Evolutionary conservation across 129 eudicot genomes (phyloP), one percentile per base, ranked within the genome.

Genomic region (Oenanthe sinensis): DNA sequence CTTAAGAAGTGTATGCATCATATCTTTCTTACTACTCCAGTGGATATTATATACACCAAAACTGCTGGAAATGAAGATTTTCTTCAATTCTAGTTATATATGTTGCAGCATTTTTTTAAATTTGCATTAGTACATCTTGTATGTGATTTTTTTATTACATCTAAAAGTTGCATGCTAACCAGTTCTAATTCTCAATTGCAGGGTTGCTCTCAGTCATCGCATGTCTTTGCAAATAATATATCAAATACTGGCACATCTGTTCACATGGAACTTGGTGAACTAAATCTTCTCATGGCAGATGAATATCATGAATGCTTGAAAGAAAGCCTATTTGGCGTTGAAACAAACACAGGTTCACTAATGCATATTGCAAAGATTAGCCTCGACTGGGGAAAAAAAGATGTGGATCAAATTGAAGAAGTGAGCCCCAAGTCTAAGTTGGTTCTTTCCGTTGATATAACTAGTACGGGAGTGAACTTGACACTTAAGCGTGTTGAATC

Each of bases 151-250:
- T 24, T 60, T 60, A 4, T 28, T n/a, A 58, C 14, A 58, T 58
- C n/a, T 55, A 8, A 55, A 55, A 55, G 28, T 22, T 55, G 14
- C n/a, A 58, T 72, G 11, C 17, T 74, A 15, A 7, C 77, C 79
- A 40, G 44, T 71, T 37, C 11, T 71, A 19, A 20, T 72, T 68
- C 67, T 74, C 36, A 78, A 79, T 77, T 79, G 80, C 97, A 95
- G 99, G 93, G 92, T 75, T 95, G 99, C 88, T 95, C 97, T 43
- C 97, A 95, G 79, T 95, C 97, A 50, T 92, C 97, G n/a, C 99
- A 95, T 63, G 85, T 95, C 77, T 91, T 88, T 81, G 97, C 99
- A 75, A 92, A 95, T 84, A 92, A 95, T 85, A 90, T 95, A 83
- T 90, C 97, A 77, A 89, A 89, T 85, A 80, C 93, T 26, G 94